These are phyloP conservation scores for Ceratocystis eucalypticola DNA, from an alignment of 2,329 filamentous ascomycete genomes.

Conservation along the genomic window DNA sequence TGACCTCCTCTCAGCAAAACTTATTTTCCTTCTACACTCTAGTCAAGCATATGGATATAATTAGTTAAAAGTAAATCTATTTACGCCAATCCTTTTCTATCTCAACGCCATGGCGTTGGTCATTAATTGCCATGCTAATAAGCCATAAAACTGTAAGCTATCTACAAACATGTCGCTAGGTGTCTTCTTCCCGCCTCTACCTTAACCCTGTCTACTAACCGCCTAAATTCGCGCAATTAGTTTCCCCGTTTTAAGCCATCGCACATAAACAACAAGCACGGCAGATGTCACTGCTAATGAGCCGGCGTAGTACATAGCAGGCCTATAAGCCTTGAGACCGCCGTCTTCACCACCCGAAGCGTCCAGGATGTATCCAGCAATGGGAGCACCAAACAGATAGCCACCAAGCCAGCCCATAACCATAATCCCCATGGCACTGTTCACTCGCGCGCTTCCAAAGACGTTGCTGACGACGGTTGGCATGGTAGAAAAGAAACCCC, in stretches of 20 bases:
- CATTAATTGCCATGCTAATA: neutral
- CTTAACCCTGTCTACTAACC: neutral
- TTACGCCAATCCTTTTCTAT: neutral
- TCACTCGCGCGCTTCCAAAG: slow-evolving; percentile 41
- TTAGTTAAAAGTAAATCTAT: no score
- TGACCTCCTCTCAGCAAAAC: no score
- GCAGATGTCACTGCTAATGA: slow-evolving; percentile 36
- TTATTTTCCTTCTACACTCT: no score
- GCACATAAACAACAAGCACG: slow-evolving; percentile 30
- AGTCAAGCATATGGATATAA: no score
- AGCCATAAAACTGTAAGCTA: neutral
- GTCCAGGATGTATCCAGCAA: slow-evolving; percentile 45
- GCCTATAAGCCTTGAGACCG: slow-evolving; percentile 40
- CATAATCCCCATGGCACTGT: slow-evolving; percentile 48
- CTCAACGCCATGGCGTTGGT: neutral
- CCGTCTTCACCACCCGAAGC: slow-evolving; percentile 38
- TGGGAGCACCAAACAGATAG: slow-evolving; percentile 47
- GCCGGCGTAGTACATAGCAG: slow-evolving; percentile 50
- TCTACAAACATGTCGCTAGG: neutral
- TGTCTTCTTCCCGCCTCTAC: neutral
- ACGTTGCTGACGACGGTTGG: slow-evolving; percentile 48
- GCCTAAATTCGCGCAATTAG: slow-evolving; percentile 27
- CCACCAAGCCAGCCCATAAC: slow-evolving; percentile 47
- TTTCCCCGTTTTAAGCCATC: slow-evolving; percentile 31
- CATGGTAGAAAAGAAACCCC: slow-evolving; percentile 50